A percentile compares a stretch with the other conserved stretches of the same genome.
These are phyloP conservation scores for Penicillium cataractarum DNA, from an alignment of 495 filamentous ascomycete species.

Conservation along the genomic window DNA sequence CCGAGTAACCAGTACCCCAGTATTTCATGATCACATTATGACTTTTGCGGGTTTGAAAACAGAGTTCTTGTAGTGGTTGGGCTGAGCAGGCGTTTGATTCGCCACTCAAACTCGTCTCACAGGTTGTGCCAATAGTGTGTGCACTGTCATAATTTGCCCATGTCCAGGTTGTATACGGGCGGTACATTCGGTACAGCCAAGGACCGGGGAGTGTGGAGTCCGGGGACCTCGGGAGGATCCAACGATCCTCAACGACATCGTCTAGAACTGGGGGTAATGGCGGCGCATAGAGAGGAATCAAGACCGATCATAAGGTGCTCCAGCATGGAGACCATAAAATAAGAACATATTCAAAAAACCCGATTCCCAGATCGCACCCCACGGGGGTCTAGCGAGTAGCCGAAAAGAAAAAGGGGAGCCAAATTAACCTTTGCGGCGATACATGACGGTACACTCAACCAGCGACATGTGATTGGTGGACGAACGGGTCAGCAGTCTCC, in stretches of 20 bases:
- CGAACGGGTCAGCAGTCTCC: conserved; percentile 15
- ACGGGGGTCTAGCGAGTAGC: background rate
- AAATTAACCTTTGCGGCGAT: conserved; percentile 3
- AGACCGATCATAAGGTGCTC: background rate
- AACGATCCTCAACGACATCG: background rate
- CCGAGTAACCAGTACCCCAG: background rate
- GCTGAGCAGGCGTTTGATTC: background rate
- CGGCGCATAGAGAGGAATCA: background rate
- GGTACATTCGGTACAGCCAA: conserved; percentile 13
- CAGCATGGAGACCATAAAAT: background rate
- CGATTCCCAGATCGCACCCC: background rate
- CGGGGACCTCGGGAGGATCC: conserved; percentile 20
- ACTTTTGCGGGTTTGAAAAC: background rate
- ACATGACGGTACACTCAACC: background rate
- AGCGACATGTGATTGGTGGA: conserved; percentile 14
- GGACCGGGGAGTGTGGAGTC: conserved; percentile 19
- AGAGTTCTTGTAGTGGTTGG: background rate
- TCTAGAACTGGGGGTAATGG: conserved; percentile 4
- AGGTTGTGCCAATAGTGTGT: background rate
- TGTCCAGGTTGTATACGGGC: background rate
- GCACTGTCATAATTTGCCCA: background rate
- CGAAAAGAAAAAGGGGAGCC: conserved; percentile 7
- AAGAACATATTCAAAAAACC: background rate
- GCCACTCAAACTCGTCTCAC: background rate
- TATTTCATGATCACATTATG: conserved; percentile 1